Conservation (phyloP, 441 rosid genomes). For the Biscutella laevigata region DNA sequence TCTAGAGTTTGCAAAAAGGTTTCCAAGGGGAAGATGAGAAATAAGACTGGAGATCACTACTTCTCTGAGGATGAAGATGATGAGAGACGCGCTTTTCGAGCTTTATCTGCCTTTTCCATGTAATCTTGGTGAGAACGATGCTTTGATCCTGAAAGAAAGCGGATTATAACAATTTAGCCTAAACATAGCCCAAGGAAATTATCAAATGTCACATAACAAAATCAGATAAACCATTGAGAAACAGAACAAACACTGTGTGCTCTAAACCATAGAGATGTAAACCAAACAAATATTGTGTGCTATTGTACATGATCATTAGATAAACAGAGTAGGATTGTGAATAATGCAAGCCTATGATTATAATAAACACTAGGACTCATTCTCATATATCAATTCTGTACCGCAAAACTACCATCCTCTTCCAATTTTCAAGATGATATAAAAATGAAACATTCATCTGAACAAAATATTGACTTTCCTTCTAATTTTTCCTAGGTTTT, state of each 20-base stretch:
- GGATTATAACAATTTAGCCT: neutral
- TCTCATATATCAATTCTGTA: neutral
- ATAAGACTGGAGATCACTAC: slow-evolving; percentile 14
- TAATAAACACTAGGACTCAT: neutral
- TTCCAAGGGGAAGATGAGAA: neutral
- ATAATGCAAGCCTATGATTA: neutral
- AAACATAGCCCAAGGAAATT: neutral
- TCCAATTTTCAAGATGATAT: neutral
- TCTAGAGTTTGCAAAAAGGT: slow-evolving; percentile 5
- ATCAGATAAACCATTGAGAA: neutral
- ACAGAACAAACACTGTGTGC: neutral
- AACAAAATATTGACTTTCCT: slow-evolving; percentile 6
- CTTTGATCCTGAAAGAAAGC: slow-evolving; percentile 43
- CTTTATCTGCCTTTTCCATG: slow-evolving; percentile 74
- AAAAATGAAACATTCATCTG: slow-evolving; percentile 10
- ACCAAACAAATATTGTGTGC: too few relatives aligned
- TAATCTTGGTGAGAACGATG: slow-evolving; percentile 83
- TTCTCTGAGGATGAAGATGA: slow-evolving; percentile 35
- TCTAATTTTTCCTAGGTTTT: neutral
- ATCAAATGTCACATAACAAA: neutral
- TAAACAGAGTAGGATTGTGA: neutral
- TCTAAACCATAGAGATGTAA: too few relatives aligned
- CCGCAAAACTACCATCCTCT: neutral
- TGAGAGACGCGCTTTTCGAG: slow-evolving; percentile 62
- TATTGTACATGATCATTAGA: too few relatives aligned